Evolutionary conservation across 805 yeast species (phyloP).

Genomic region (Schizosaccharomyces lindneri): DNA sequence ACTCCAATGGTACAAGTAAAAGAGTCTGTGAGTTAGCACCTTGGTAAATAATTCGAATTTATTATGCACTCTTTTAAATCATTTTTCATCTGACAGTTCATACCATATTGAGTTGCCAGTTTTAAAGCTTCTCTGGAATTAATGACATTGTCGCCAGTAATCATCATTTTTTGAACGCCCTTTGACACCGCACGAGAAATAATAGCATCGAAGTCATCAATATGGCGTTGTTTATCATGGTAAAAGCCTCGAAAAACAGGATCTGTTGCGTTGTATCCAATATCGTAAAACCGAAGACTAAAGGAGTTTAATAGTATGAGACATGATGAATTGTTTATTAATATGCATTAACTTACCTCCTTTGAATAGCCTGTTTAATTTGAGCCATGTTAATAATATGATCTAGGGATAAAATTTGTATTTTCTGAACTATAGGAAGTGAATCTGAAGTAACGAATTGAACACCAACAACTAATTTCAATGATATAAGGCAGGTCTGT

Average conservation of each 20-base stretch:
- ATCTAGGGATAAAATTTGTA: not conserved
- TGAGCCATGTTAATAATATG: not conserved
- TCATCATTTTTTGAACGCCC: conserved; percentile 42
- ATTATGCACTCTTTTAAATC: not conserved
- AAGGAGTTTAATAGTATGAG: not conserved
- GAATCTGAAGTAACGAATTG: not conserved
- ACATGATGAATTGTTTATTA: not conserved
- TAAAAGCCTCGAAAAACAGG: conserved; percentile 65
- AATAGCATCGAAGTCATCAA: conserved; percentile 36
- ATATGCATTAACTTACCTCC: not conserved
- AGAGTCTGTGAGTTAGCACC: not conserved
- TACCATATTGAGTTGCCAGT: conserved; percentile 20
- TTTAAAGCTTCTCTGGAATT: conserved; percentile 43
- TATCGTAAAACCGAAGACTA: conserved; percentile 1
- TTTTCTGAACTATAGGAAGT: not conserved
- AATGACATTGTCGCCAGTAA: conserved; percentile 57
- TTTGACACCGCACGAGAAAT: conserved; percentile 38
- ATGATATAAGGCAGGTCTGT: no score
- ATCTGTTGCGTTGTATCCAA: conserved; percentile 2
- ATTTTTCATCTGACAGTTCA: conserved; percentile 3
- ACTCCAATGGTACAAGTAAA: conserved; percentile 66
- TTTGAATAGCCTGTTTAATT: not conserved
- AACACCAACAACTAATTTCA: no score
- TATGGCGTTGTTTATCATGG: conserved; percentile 43
- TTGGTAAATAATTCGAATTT: conserved; percentile 4